A percentile compares a stretch with the other conserved stretches of the same genome.
Conservation (phyloP, 1,284 basidiomycete genomes). For the Apiotrichum siamense region DNA sequence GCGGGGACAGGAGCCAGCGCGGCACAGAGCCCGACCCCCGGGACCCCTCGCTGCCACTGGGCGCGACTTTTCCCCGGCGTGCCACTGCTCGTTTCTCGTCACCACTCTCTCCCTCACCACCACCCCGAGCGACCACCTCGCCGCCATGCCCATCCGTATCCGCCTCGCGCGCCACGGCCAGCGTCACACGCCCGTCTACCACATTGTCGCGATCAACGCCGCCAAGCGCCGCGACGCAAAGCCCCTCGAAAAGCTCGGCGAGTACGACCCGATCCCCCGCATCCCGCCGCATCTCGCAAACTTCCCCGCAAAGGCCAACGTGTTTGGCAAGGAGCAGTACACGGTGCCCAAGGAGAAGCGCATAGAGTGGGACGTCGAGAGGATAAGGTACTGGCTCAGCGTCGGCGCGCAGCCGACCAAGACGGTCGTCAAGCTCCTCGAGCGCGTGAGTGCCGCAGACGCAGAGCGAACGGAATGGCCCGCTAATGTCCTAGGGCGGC, state of each 20-base stretch:
- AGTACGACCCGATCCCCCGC: slow-evolving; percentile 66
- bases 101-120: neutral
- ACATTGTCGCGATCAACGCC: slow-evolving; percentile 75
- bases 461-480: neutral
- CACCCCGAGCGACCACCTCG: neutral
- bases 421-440: slow-evolving; percentile 68
- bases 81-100: neutral
- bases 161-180: slow-evolving; percentile 79
- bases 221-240: slow-evolving; percentile 73
- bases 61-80: neutral
- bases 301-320: slow-evolving; percentile 32
- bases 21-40: too few relatives aligned
- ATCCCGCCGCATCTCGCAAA: slow-evolving; percentile 16
- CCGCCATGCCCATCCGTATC: slow-evolving; percentile 49
- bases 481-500: slow-evolving; percentile 31
- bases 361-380: slow-evolving; percentile 81
- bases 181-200: slow-evolving; percentile 72
- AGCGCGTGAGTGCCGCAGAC: slow-evolving; percentile 58
- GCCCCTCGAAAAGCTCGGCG: slow-evolving; percentile 81
- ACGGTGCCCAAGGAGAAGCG: slow-evolving; percentile 56
- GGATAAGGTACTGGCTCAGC: slow-evolving; percentile 83
- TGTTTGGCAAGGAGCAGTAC: slow-evolving; percentile 32
- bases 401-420: slow-evolving; percentile 78
- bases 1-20: too few relatives aligned
- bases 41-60: neutral